A percentile compares a stretch with the other conserved stretches of the same genome.
Evolutionary conservation across 805 yeast genomes (phyloP).

Genomic region (Candida nonsorbophila): DNA sequence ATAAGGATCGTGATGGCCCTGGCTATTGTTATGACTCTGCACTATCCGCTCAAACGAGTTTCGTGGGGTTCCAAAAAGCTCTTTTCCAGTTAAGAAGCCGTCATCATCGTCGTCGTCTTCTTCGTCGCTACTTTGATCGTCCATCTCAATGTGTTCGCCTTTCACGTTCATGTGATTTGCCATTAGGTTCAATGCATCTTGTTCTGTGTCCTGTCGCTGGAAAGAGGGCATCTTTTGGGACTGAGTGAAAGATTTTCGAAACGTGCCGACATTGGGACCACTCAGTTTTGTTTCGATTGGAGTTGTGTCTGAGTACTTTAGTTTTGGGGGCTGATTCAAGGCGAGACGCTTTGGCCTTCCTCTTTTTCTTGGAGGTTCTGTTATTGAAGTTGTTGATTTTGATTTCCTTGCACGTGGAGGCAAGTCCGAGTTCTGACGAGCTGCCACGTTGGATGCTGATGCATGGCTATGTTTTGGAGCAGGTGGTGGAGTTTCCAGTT

Average conservation of each 20-base stretch:
- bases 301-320: slow-evolving; percentile 28
- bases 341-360: slow-evolving; percentile 33
- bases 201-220: slow-evolving; percentile 35
- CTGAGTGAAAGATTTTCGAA: slow-evolving; percentile 10
- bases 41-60: slow-evolving; percentile 29
- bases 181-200: slow-evolving; percentile 32
- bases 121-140: slow-evolving; percentile 25
- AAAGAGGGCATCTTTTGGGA: slow-evolving; percentile 6
- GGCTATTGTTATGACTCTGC: slow-evolving; percentile 3
- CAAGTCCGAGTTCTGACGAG: slow-evolving; percentile 14
- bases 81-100: slow-evolving; percentile 33
- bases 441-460: slow-evolving; percentile 37
- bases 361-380: slow-evolving; percentile 28
- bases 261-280: slow-evolving; percentile 29
- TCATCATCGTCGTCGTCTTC: slow-evolving; percentile 20
- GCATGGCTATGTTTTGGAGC: slow-evolving; percentile 45
- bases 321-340: slow-evolving; percentile 18
- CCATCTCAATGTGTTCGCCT: slow-evolving; percentile 32
- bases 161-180: slow-evolving; percentile 24
- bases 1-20: slow-evolving; percentile 28
- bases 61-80: slow-evolving; percentile 37
- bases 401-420: slow-evolving; percentile 13
- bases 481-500: slow-evolving; percentile 40
- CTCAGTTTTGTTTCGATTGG: slow-evolving; percentile 20
- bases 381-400: slow-evolving; percentile 18